Base-by-base conservation (phyloP, 2,329 filamentous ascomycete species). In the Colletotrichum caudatum region DNA sequence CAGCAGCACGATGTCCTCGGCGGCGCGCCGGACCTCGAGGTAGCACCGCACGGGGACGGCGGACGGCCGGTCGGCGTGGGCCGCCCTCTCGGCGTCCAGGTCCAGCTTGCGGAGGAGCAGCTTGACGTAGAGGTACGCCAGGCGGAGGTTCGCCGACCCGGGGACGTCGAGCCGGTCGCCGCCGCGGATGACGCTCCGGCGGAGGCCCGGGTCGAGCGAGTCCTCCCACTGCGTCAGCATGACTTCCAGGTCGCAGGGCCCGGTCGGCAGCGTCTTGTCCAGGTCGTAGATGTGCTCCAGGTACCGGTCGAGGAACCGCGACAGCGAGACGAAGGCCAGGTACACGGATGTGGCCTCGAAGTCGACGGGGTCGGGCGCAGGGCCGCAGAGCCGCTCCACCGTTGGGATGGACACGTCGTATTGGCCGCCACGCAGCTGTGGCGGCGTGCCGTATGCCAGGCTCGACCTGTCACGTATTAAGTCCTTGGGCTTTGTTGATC, bases 381-480 rank as follows among this genome's bases (percentile, higher is more conserved):
- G 41, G 4, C 67, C 67, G 50, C 67, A 71, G 20, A 84, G 74
- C 64, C 81, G 79, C n/a, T 82, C 78, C 0, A 80, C 18, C 0
- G 76, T 78, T 5, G 85, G 85, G 1, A 79, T 74, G 0, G 84
- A 84, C 0, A 88, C 86, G 69, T 89, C 85, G 51, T 86, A 82
- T 57, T 87, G 84, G 0, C 78, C 75, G 20, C 78, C 78, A 14
- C 81, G 79, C 14, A 89, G 83, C 35, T 84, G 84, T 3, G 84
- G 82, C 1, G 86, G 87, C 3, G 86, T 88, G 1, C 87, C 87
- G 61, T 88, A 84, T 0, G 86, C 84, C 6, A 88, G 78, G 61
- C 86, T 88, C 12, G 81, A 82, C 86, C 85, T 87, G 44, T 18
- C 50, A 12, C 9, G 20, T 35, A 11, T 33, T 57, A 7, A 57